Percentiles rank a stretch among this genome's conserved stretches.
These are phyloP conservation scores for Nemophila menziesii DNA, from an alignment of 257 asterid species.

Conservation along the genomic window DNA sequence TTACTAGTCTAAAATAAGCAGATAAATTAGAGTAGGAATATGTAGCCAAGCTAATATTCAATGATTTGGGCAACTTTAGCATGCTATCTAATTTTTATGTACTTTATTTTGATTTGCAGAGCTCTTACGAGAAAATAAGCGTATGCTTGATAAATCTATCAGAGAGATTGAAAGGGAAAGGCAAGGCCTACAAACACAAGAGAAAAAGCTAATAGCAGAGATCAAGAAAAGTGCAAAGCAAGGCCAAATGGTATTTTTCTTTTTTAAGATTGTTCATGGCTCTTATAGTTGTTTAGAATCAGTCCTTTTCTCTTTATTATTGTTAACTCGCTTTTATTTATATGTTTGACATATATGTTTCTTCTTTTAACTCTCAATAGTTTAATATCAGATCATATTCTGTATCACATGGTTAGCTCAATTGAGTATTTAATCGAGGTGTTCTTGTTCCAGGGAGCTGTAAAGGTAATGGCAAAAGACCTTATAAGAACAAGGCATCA, in stretches of 20 bases:
- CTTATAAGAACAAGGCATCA: constrained; percentile 96
- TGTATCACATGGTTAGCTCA: neutral
- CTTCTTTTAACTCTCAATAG: neutral
- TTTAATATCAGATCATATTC: neutral
- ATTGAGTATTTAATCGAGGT: constrained; percentile 15
- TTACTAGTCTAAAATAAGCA: neutral
- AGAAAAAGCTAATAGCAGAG: constrained; percentile 82
- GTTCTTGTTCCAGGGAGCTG: constrained; percentile 74
- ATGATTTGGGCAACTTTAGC: neutral
- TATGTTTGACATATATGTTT: neutral
- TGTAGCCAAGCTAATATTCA: neutral
- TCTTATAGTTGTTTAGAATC: neutral
- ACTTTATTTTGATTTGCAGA: constrained; percentile 27
- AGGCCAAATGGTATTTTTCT: constrained; percentile 78
- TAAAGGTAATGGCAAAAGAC: constrained; percentile 98
- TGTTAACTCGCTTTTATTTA: neutral
- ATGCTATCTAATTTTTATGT: neutral
- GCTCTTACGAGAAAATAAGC: constrained; percentile 92
- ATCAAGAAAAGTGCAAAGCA: constrained; percentile 96
- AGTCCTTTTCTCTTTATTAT: neutral
- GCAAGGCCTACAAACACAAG: constrained; percentile 84
- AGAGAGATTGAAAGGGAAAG: constrained; percentile 98
- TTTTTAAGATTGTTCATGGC: constrained; percentile 2
- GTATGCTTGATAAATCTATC: constrained; percentile 95
- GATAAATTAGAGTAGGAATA: neutral